Evolutionary conservation across 345 rosid species (phyloP), one percentile per base, ranked within the genome.

Genomic region (Salix dunnii): DNA sequence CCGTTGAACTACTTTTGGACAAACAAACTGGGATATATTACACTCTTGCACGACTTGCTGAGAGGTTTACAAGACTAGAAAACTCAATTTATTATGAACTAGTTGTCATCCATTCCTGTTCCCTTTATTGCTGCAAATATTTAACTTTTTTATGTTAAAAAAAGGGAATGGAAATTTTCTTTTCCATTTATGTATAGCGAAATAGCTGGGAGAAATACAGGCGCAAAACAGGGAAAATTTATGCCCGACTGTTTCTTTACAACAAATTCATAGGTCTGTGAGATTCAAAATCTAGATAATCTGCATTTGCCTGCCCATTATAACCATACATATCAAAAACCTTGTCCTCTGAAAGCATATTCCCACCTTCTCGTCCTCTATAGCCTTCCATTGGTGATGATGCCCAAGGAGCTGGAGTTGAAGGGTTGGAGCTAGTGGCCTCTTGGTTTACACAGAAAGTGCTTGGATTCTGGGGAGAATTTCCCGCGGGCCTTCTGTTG

Each of bases 391-490:
- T 84, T 2, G 91, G 86, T 0, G 91, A 82, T 65, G 84, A 89
- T 68, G 85, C 89, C 86, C 92, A 85, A 0, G 90, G 77, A 51
- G 90, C 85, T 0, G 91, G 90, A 66, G 87, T 91, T 5, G 94
- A 88, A 70, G 86, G 84, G 84, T 84, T 90, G 40, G 96, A 86
- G 73, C 85, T 68, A 0, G 92, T 84, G 43, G 82, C 91, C 73
- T 93, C 97, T 80, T 89, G 97, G 83, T 83, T 91, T 67, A 88
- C 63, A 64, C 83, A 64, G 12, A 84, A 82, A 36, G 80, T 79
- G 4, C 70, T 74, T 7, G 92, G 91, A 82, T 92, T 90, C 80
- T 89, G 94, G 0, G 92, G 97, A 31, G 96, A 89, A 83, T 88
- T 95, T 40, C 85, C 97, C 5, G 94, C 75, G 4, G 89, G 79